phyloP scores from a whole-genome alignment of 805 yeast species.

The Pichia cabralensis region DNA sequence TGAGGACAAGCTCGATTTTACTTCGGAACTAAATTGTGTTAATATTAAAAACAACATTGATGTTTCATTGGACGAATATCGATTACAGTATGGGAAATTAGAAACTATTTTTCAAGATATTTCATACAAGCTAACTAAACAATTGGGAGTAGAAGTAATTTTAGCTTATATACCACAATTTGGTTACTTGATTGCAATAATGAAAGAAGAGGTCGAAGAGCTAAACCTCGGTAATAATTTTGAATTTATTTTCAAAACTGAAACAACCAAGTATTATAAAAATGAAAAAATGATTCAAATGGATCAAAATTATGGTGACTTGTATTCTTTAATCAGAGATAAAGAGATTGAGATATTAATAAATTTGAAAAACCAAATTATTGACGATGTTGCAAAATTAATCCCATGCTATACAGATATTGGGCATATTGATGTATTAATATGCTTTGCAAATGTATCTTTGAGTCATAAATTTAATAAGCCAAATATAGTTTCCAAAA shows the following conservation, averaged over 20 bases:
- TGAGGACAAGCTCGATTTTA: slow-evolving; percentile 28
- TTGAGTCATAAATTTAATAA: slow-evolving; percentile 18
- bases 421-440: slow-evolving; percentile 30
- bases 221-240: slow-evolving; percentile 6
- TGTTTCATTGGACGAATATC: slow-evolving; percentile 20
- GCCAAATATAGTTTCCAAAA: slow-evolving; percentile 25
- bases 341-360: slow-evolving; percentile 32
- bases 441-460: slow-evolving; percentile 27
- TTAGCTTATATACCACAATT: slow-evolving; percentile 37
- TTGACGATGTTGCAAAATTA: slow-evolving; percentile 13
- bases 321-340: slow-evolving; percentile 31
- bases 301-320: slow-evolving; percentile 33
- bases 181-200: slow-evolving; percentile 29
- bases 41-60: slow-evolving; percentile 25
- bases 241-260: slow-evolving; percentile 31
- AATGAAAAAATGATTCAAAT: slow-evolving; percentile 21
- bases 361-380: slow-evolving; percentile 20
- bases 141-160: slow-evolving; percentile 3
- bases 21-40: slow-evolving; percentile 19
- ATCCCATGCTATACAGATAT: slow-evolving; percentile 15
- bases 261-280: slow-evolving; percentile 29
- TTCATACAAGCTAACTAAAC: slow-evolving; percentile 11
- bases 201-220: slow-evolving; percentile 8
- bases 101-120: slow-evolving; percentile 24
- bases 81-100: slow-evolving; percentile 20